phyloP scores from a whole-genome alignment of 495 filamentous ascomycete genomes.

The Hypoxylon fuscum region DNA sequence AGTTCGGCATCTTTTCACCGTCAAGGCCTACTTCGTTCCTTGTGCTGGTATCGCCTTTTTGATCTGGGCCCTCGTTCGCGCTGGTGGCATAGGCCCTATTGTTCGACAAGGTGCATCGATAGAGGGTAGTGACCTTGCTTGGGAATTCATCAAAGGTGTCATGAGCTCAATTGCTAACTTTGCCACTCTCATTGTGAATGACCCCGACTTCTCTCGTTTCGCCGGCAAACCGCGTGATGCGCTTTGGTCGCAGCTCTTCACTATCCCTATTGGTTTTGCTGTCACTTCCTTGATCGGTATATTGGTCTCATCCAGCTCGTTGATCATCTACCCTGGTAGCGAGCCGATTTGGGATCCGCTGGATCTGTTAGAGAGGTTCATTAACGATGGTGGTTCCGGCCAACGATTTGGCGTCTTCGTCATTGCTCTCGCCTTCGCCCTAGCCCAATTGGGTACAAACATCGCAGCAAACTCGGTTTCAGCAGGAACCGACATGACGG shows the following conservation, averaged over 20 bases:
- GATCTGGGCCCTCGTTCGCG: constrained; percentile 87
- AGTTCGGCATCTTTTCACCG: constrained; percentile 89
- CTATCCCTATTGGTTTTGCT: constrained; percentile 87
- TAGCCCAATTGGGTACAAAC: constrained; percentile 92
- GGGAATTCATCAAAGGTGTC: constrained; percentile 83
- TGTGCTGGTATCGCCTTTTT: constrained; percentile 86
- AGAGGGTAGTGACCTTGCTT: constrained; percentile 75
- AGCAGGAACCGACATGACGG: constrained; percentile 90
- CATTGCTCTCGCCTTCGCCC: constrained; percentile 80
- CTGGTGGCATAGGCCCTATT: constrained; percentile 86
- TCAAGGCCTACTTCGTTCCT: constrained; percentile 87
- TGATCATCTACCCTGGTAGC: constrained; percentile 73
- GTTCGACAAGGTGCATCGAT: constrained; percentile 72
- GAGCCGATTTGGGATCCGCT: constrained; percentile 89
- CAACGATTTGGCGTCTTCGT: constrained; percentile 91
- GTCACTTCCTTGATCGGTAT: constrained; percentile 94
- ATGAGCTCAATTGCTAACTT: constrained; percentile 95
- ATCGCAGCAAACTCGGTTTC: constrained; percentile 93
- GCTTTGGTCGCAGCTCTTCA: constrained; percentile 87
- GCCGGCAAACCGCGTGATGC: constrained; percentile 82
- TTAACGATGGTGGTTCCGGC: constrained; percentile 74
- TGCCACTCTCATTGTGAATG: constrained; percentile 84
- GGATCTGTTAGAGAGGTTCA: constrained; percentile 75
- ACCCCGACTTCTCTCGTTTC: constrained; percentile 92
- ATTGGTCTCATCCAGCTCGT: constrained; percentile 86